Evolutionary conservation across 257 asterid species (phyloP), one percentile per base, ranked within the genome.

Genomic region (Cordia subcordata): DNA sequence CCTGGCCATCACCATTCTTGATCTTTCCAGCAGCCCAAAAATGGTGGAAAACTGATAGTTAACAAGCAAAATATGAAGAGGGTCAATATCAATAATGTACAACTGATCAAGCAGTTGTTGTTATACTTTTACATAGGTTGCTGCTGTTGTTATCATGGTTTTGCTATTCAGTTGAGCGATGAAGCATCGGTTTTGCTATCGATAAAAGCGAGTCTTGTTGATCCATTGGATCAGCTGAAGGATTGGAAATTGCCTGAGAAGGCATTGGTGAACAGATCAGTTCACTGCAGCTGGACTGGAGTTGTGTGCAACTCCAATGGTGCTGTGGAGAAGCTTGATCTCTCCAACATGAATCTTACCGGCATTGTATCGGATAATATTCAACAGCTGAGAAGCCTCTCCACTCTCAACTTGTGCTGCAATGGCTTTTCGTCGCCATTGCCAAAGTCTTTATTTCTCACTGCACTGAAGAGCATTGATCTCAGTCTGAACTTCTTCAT

Each of bases 231-330:
- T 55, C 77, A 17, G 65, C 90, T 88, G 19, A 61, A 42, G 0
- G 80, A 81, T 62, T 85, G 96, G 95, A 76, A 69, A 57, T 53
- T 53, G 42, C 72, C 82, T 15, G 68, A 62, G 47, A 58, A 55
- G n/a, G 51, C 10, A 42, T 33, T 18, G 42, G 53, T 14, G 27
- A 71, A 60, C 53, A 42, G 47, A 23, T 62, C 83, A n/a, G 68
- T 12, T 54, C 83, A 76, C 68, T 88, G 96, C 72, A 73, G 55
- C 52, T 88, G 94, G 95, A 72, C 69, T 0, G 95, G 96, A 60
- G 84, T 88, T 32, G 55, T 49, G 16, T 88, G 96, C 86, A 81
- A 66, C 79, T 51, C 82, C 9, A 53, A 69, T 51, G 86, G 90
- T 52, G 64, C 66, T 1, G 61, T 85, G 0, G 77, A 83, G 46